These are phyloP conservation scores for Ilyonectria sp. DNA, from an alignment of 2,329 filamentous ascomycete genomes.

Conservation along the genomic window DNA sequence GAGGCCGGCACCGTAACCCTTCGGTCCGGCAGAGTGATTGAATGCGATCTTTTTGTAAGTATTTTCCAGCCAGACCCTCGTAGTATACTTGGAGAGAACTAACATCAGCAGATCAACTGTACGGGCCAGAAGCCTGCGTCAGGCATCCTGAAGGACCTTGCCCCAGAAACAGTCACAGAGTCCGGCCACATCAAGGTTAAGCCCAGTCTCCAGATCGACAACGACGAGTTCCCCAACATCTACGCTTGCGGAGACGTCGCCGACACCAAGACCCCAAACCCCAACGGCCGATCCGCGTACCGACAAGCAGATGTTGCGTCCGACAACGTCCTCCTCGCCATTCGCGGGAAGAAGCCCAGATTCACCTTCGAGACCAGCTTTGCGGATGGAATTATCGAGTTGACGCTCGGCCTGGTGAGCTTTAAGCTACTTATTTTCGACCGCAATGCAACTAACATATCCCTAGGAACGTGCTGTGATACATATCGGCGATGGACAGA, in stretches of 20 bases:
- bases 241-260: slow-evolving; percentile 78
- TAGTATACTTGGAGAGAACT: background rate
- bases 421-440: background rate
- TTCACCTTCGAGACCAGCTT: slow-evolving; percentile 60
- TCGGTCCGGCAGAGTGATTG: slow-evolving; percentile 59
- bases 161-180: slow-evolving; percentile 60
- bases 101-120: slow-evolving; percentile 65
- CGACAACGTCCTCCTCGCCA: slow-evolving; percentile 67
- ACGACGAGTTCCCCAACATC: slow-evolving; percentile 64
- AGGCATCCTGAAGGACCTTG: slow-evolving; percentile 59
- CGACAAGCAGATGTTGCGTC: slow-evolving; percentile 68
- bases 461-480: slow-evolving; percentile 61
- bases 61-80: background rate
- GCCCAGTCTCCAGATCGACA: slow-evolving; percentile 70
- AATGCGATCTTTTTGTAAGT: slow-evolving; percentile 67
- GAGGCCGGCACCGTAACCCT: slow-evolving; percentile 59
- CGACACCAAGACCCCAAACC: slow-evolving; percentile 61
- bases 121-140: slow-evolving; percentile 73
- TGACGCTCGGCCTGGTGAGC: slow-evolving; percentile 68
- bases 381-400: slow-evolving; percentile 66
- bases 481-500: slow-evolving; percentile 59
- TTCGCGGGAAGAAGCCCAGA: slow-evolving; percentile 57
- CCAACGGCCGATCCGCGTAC: slow-evolving; percentile 69
- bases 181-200: slow-evolving; percentile 68
- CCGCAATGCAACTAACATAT: background rate